phyloP scores from a whole-genome alignment of 345 rosid species.

The Acer campestre region DNA sequence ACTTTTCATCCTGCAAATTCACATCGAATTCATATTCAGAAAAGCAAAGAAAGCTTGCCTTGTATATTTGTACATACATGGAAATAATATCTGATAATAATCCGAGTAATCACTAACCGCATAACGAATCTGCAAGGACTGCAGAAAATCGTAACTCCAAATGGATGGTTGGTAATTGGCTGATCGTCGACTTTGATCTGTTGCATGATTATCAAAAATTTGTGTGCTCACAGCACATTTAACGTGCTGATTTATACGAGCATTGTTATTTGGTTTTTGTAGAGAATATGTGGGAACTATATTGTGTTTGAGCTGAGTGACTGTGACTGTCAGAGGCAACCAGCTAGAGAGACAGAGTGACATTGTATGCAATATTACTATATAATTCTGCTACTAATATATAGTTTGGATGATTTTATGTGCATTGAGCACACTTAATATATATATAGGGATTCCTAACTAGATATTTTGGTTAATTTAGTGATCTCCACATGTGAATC shows the following conservation, averaged over 20 bases:
- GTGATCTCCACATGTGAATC: too few relatives aligned
- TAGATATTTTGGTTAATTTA: too few relatives aligned
- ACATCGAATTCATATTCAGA: too few relatives aligned
- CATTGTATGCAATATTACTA: not conserved
- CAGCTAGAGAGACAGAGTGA: not conserved
- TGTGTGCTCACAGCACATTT: not conserved
- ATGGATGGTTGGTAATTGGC: constrained; percentile 15
- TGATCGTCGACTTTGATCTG: constrained; percentile 3
- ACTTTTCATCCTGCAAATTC: constrained; percentile 13
- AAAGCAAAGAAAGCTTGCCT: too few relatives aligned
- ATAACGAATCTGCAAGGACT: constrained; percentile 10
- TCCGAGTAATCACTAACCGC: not conserved
- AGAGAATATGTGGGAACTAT: not conserved
- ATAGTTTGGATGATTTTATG: not conserved
- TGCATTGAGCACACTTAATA: not conserved
- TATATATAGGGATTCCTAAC: not conserved
- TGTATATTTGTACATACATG: too few relatives aligned
- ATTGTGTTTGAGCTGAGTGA: not conserved
- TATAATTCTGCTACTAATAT: not conserved
- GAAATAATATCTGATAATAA: too few relatives aligned
- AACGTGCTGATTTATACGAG: not conserved
- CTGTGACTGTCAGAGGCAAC: not conserved
- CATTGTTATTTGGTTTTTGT: not conserved
- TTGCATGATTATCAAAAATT: too few relatives aligned
- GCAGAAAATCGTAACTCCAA: constrained; percentile 25